A percentile compares a stretch with the other conserved stretches of the same genome.
phyloP scores from a whole-genome alignment of 768 basidiomycete species.

The Mycena sanguinolenta region DNA sequence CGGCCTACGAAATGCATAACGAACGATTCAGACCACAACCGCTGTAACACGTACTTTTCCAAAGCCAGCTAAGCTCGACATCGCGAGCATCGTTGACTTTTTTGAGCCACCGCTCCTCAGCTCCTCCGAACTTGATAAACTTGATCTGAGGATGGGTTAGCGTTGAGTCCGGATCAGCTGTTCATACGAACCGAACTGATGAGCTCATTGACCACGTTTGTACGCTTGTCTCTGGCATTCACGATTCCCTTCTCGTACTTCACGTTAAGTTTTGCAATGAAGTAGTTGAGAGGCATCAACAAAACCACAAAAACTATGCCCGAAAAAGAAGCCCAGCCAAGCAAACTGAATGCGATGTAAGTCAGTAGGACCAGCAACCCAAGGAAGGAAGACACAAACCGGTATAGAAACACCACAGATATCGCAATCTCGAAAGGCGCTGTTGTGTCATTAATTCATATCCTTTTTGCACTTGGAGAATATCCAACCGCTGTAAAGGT shows the following conservation, averaged over 20 bases:
- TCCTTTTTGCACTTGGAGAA: background rate
- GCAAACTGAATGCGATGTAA: background rate
- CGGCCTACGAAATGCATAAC: background rate
- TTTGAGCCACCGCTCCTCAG: constrained; percentile 82
- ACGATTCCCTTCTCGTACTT: constrained; percentile 71
- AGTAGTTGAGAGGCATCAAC: constrained; percentile 78
- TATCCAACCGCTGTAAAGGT: background rate
- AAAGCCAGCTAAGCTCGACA: constrained; percentile 81
- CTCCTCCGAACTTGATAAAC: constrained; percentile 88
- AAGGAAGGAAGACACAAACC: background rate
- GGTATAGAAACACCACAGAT: background rate
- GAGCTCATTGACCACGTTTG: constrained; percentile 83
- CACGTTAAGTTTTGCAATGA: constrained; percentile 69
- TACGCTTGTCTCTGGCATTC: constrained; percentile 79
- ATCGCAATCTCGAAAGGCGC: background rate
- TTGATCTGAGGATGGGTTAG: constrained; percentile 58
- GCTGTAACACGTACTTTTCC: constrained; percentile 62
- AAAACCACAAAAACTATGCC: constrained; percentile 77
- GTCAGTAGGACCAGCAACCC: background rate
- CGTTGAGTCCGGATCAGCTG: background rate
- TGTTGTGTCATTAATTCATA: background rate
- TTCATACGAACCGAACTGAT: constrained; percentile 67
- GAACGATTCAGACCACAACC: background rate
- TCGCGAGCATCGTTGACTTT: constrained; percentile 73
- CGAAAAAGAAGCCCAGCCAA: constrained; percentile 77